Evolutionary conservation across 129 eudicot species (phyloP), one percentile per base, ranked within the genome.

Genomic region (Pittosporum tobira): DNA sequence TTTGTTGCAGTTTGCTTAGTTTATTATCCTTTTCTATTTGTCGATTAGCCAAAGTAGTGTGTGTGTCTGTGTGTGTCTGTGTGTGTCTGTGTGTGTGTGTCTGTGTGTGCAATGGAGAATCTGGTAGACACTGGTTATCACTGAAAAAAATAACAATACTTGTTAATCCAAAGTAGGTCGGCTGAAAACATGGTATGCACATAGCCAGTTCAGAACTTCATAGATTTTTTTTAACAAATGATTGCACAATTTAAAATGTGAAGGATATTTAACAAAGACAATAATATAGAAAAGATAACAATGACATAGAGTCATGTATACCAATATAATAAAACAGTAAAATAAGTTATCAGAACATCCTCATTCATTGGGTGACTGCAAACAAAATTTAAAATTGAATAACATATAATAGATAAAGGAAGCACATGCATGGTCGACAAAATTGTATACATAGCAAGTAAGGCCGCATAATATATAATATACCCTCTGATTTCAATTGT

Each of bases 301-400:
- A 18, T 9, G 40, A 47, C 25, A 46, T 36, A 52, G n/a, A n/a
- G n/a, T 14, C n/a, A 40, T 40, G 13, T 38, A 27, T 24, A 51
- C 15, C 13, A 44, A 36, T 24, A 37, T 14, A 23, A 13, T 11
- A 2, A 59, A 67, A 45, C 1, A 59, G 49, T 19, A 38, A 16
- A 60, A 42, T 21, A 20, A 75, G 94, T 84, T 84, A 88, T 94
- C 0, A 84, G 86, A 52, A 75, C 84, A 78, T 88, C 96, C 66
- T 88, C 94, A 47, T 88, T 94, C 96, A 83, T 88, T 8, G 94
- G 94, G 21, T 89, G 96, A 74, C 96, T 88, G 84, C 70, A 65
- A 66, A 51, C 21, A 48, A 57, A 3, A 47, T 29, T n/a, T n/a
- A 30, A 15, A 27, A 27, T 1, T 30, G 2, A 5, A 34, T 40